phyloP scores from a whole-genome alignment of 106 monocot genomes.

The Cymbidium sinense region DNA sequence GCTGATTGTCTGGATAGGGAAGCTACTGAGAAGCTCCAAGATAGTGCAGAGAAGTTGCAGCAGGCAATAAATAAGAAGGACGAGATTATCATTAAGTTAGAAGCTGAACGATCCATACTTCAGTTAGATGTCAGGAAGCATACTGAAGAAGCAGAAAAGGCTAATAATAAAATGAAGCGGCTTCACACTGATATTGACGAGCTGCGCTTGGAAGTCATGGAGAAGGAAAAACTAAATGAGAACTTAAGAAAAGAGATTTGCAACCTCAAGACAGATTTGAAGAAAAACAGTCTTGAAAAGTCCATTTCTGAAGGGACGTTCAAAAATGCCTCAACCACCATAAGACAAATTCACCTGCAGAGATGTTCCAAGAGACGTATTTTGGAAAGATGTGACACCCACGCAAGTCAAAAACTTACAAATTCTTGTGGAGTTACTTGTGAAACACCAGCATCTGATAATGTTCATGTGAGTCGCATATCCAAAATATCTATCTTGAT shows the following conservation, averaged over 20 bases:
- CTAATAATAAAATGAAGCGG: slow-evolving; percentile 33
- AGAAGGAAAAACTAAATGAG: slow-evolving; percentile 32
- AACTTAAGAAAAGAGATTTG: slow-evolving; percentile 31
- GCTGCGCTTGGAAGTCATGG: slow-evolving; percentile 18
- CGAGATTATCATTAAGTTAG: slow-evolving; percentile 31
- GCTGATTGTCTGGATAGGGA: slow-evolving; percentile 43
- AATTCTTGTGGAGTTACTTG: not conserved
- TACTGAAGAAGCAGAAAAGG: slow-evolving; percentile 21
- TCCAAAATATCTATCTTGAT: not conserved
- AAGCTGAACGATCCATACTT: slow-evolving; percentile 16
- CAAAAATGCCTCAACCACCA: slow-evolving; percentile 10
- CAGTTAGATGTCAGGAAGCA: slow-evolving; percentile 24
- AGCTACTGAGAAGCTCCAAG: slow-evolving; percentile 38
- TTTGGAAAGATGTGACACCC: slow-evolving; percentile 1
- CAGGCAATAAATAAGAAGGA: slow-evolving; percentile 33
- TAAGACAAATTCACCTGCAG: not conserved
- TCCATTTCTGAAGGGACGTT: slow-evolving; percentile 12
- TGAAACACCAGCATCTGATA: slow-evolving; percentile 9
- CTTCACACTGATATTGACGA: not conserved
- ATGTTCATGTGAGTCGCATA: slow-evolving; percentile 29
- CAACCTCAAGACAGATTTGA: slow-evolving; percentile 12
- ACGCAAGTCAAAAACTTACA: slow-evolving; percentile 11
- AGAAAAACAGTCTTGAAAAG: not conserved
- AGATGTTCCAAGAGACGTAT: slow-evolving; percentile 11
- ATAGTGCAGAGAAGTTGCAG: slow-evolving; percentile 29